A percentile compares a stretch with the other conserved stretches of the same genome.
Conservation (phyloP, 352 stramenopile species). For the Phytophthora cryptogea region DNA sequence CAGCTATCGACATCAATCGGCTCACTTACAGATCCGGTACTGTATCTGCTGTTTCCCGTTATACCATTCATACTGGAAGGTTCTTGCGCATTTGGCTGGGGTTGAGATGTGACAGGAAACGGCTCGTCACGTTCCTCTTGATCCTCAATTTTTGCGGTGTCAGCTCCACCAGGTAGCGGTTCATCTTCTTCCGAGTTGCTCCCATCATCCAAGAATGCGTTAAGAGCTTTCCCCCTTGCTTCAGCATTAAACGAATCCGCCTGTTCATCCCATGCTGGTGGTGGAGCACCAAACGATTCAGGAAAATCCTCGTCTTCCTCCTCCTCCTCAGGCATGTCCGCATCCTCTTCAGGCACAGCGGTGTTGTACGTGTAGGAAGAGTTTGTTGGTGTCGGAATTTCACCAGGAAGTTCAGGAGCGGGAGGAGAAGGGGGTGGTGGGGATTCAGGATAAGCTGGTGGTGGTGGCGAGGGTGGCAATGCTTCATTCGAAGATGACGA, state of each 20-base stretch:
- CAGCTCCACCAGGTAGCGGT: constrained; percentile 41
- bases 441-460: constrained; percentile 37
- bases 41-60: constrained; percentile 1
- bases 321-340: constrained; percentile 43
- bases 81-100: background rate
- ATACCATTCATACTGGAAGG: background rate
- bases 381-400: constrained; percentile 11
- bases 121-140: constrained; percentile 37
- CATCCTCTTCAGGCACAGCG: constrained; percentile 11
- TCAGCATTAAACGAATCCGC: constrained; percentile 52
- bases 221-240: constrained; percentile 70
- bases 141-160: constrained; percentile 25
- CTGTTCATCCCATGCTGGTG: constrained; percentile 33
- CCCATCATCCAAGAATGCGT: constrained; percentile 73
- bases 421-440: constrained; percentile 39
- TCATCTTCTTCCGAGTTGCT: constrained; percentile 71
- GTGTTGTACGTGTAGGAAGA: background rate
- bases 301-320: constrained; percentile 84
- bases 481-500: constrained; percentile 6
- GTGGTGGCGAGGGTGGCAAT: constrained; percentile 3
- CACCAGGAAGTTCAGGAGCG: constrained; percentile 20
- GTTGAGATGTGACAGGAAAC: constrained; percentile 21
- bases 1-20: constrained; percentile 31
- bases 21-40: constrained; percentile 9
- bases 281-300: constrained; percentile 42